Base-by-base conservation (phyloP, 1,139 yeast genomes). In the Candida sp. region DNA sequence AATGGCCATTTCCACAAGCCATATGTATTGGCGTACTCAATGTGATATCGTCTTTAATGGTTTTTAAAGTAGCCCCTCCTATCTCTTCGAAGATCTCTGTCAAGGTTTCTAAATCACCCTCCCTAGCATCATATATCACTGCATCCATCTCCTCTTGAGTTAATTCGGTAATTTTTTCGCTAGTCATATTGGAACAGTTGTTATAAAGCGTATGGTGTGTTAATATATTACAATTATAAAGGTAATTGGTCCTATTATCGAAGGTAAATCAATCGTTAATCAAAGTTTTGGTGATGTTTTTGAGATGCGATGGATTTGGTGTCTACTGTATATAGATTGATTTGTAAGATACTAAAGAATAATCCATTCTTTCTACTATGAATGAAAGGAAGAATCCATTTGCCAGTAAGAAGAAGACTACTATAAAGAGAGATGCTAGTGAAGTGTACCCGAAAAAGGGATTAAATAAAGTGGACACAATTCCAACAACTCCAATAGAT, bases 1-100 rank as follows among this genome's bases (percentile, higher is more conserved):
- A 50, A 60, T 91, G 96, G 0, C 97, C 98, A 63, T 93, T 93
- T 30, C 95, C 99, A 30, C 95, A 82, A 1, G 98, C 97, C 90
- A 88, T 87, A 60, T 93, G 99, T 42, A 93, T 68, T 9, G 96
- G 86, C 0, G 97, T 88, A 43, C 87, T 79, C 42, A 76, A 65
- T 1, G 90, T 77, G 41, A 65, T 72, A 39, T 82, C 84, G 52
- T 87, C 95, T 54, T 77, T 79, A 46, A 84, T 81, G 4, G 64
- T 61, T 37, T 74, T 52, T 39, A 86, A 61, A 9, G 73, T 63
- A 2, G 68, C 64, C 4, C 81, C 75, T n/a, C 80, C 77, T 40
- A 84, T 71, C 49, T 81, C 84, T 21, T 74, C 69, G 56, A 91
- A 86, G 39, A 87, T 80, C 51, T 77, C 87, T 53, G 78, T 72